phyloP scores from a whole-genome alignment of 2,329 filamentous ascomycete species.

The Calonectria henricotiae region DNA sequence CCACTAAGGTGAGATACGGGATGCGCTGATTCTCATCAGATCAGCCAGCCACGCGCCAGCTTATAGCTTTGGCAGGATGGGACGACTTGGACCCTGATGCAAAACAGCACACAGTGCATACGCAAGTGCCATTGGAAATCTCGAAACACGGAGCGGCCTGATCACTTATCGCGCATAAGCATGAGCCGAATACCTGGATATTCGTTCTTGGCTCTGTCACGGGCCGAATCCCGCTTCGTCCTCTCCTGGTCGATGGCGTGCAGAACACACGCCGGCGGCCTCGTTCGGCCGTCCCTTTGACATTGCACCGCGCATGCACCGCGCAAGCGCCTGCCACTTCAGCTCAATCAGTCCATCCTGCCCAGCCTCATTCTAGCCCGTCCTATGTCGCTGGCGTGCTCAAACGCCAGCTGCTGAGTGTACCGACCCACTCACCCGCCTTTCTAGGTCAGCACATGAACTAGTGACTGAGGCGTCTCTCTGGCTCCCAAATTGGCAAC shows the following conservation, averaged over 20 bases:
- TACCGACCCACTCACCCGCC: slow-evolving; percentile 27
- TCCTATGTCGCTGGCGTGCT: neutral
- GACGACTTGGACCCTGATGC: neutral
- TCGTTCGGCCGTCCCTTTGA: slow-evolving; percentile 7
- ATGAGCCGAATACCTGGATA: slow-evolving; percentile 29
- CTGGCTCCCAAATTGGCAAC: slow-evolving; percentile 39
- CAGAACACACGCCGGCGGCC: slow-evolving; percentile 35
- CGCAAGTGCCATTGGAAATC: neutral
- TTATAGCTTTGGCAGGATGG: neutral
- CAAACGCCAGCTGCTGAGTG: slow-evolving; percentile 17
- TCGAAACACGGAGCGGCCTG: slow-evolving; percentile 22
- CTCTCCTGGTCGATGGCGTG: slow-evolving; percentile 33
- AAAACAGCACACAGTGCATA: neutral
- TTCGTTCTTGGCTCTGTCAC: slow-evolving; percentile 29
- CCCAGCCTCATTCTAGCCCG: neutral
- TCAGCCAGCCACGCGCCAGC: slow-evolving; percentile 5
- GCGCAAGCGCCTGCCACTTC: slow-evolving; percentile 21
- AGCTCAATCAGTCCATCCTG: slow-evolving; percentile 10
- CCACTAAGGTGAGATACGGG: neutral
- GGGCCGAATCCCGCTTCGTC: slow-evolving; percentile 33
- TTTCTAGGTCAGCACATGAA: slow-evolving; percentile 25
- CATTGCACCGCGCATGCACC: slow-evolving; percentile 11
- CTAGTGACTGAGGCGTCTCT: slow-evolving; percentile 14
- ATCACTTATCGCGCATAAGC: slow-evolving; percentile 19
- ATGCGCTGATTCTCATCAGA: neutral